Base-by-base conservation (phyloP, 1,139 yeast genomes). In the Yamadazyma sp. region DNA sequence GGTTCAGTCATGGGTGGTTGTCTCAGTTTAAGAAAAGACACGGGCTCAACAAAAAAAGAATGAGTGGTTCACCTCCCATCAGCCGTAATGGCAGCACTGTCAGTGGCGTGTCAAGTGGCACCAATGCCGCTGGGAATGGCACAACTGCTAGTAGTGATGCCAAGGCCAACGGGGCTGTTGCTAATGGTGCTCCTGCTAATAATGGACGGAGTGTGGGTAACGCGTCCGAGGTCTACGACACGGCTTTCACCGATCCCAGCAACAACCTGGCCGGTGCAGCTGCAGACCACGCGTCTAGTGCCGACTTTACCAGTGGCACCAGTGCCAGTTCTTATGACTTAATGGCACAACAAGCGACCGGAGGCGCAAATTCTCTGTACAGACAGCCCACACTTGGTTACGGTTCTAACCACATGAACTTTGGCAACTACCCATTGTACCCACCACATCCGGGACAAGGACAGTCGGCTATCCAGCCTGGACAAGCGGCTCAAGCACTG, bases 1-100 rank as follows among this genome's bases (percentile, higher is more conserved):
- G 72, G 14, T 78, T 76, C 48, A 73, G 80, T 46, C 82, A 78
- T 54, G 84, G 84, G 6, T 78, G 84, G 84, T 57, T 78, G 31
- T 64, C 76, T 16, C 82, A 76, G 48, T 78, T 78, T 53, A 78
- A 78, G 51, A 78, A 76, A 48, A 57, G 83, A 39, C 81, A 77
- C 48, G 82, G 82, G 0, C 57, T 78, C 32, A 67, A 65, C 44
- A 69, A 64, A 44, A 62, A 63, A 37, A 51, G 68, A 39, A 61
- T 63, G 67, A 49, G 59, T 34, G 60, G 62, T 9, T 10, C 28
- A 5, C 29, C 32, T 3, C 13, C 34, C 6, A 26, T 15, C 8
- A 22, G 32, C 20, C 20, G 35, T 10, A 25, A 26, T 12, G 29
- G 31, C 18, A 39, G 37, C 23, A 35, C 41, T 17, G 35, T 29